phyloP scores from a whole-genome alignment of 495 filamentous ascomycete genomes.

The Penicillium atrosanguineum region DNA sequence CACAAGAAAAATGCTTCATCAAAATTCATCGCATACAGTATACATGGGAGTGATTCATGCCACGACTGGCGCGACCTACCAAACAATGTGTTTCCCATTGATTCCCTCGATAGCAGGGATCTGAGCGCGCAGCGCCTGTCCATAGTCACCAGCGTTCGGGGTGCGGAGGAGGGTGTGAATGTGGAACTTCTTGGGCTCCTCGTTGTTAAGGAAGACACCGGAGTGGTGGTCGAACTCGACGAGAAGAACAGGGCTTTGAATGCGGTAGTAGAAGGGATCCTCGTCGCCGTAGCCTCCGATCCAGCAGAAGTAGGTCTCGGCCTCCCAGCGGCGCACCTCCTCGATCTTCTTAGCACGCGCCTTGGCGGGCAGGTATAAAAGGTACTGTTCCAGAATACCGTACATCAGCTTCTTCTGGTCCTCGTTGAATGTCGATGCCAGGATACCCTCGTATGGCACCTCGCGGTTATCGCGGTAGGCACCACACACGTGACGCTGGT shows the following conservation, averaged over 20 bases:
- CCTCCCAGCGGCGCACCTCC: constrained; percentile 49
- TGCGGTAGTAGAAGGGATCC: constrained; percentile 72
- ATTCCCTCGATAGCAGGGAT: constrained; percentile 39
- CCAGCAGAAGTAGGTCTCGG: constrained; percentile 74
- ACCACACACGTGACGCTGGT: constrained; percentile 71
- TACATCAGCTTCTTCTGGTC: constrained; percentile 54
- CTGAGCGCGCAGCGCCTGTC: constrained; percentile 49
- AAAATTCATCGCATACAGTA: constrained; percentile 20
- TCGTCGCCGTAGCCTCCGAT: constrained; percentile 64
- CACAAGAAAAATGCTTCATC: constrained; percentile 11
- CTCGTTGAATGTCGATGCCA: constrained; percentile 37
- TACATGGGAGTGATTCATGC: constrained; percentile 10
- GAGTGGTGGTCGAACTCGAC: constrained; percentile 80
- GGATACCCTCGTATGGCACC: constrained; percentile 69
- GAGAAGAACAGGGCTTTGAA: constrained; percentile 70
- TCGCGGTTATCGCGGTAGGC: constrained; percentile 74
- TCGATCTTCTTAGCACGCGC: constrained; percentile 51
- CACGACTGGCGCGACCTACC: constrained; percentile 24
- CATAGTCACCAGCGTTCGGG: constrained; percentile 75
- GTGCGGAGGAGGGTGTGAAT: constrained; percentile 69
- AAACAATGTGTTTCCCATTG: constrained; percentile 43
- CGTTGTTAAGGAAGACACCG: constrained; percentile 72
- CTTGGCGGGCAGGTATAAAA: constrained; percentile 58
- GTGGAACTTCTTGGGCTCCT: constrained; percentile 71
- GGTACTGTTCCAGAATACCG: constrained; percentile 56